Percentiles rank a stretch among this genome's conserved stretches.
These are phyloP conservation scores for Colletotrichum tabaci DNA, from an alignment of 2,329 filamentous ascomycete genomes.

Conservation along the genomic window DNA sequence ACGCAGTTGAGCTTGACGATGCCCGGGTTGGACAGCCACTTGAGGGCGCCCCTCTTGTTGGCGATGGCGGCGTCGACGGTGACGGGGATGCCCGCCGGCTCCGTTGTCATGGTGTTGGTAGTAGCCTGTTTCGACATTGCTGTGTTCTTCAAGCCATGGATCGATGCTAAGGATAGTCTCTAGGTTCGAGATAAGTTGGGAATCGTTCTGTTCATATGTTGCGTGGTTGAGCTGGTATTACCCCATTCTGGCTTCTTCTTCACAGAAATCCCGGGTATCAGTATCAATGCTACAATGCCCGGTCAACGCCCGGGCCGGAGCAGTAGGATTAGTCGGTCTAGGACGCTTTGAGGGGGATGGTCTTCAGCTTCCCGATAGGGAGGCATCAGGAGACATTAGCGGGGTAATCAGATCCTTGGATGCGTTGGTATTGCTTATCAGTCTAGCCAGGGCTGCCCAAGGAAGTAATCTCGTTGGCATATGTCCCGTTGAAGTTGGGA, in stretches of 20 bases:
- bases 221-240: neutral
- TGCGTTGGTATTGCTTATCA: conserved; percentile 12
- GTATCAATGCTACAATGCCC: conserved; percentile 21
- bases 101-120: neutral
- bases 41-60: conserved; percentile 22
- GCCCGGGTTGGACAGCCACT: conserved; percentile 31
- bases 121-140: conserved; percentile 18
- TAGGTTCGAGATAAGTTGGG: too few species aligned
- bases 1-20: conserved; percentile 34
- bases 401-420: conserved; percentile 14
- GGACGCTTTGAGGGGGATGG: neutral
- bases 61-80: conserved; percentile 36
- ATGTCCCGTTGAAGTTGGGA: too few species aligned
- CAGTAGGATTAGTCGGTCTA: neutral
- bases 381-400: conserved; percentile 9
- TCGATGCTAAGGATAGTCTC: too few species aligned
- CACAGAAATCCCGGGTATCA: neutral
- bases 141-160: neutral
- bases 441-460: too few species aligned
- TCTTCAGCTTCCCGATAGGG: neutral
- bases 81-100: conserved; percentile 29
- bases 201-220: conserved; percentile 5
- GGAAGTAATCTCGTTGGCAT: too few species aligned
- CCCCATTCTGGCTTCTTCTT: neutral
- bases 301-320: conserved; percentile 33